A percentile compares a stretch with the other conserved stretches of the same genome.
Evolutionary conservation across 2,329 filamentous ascomycete species (phyloP).

Genomic region (Akanthomyces muscarius): DNA sequence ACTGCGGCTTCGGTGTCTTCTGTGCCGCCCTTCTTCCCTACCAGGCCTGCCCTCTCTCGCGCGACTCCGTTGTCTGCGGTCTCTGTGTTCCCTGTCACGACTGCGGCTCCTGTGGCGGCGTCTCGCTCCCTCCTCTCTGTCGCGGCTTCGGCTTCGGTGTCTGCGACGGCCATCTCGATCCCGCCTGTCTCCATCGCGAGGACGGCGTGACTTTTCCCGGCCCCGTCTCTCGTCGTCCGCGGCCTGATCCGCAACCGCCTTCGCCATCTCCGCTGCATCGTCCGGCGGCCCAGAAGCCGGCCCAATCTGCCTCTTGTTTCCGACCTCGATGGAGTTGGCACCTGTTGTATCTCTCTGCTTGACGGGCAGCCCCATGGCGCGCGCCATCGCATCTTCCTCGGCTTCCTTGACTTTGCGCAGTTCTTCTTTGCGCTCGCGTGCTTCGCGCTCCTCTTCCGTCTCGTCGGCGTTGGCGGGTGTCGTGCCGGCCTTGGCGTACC

Average conservation of each 20-base stretch:
- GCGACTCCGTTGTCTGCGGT: constrained; percentile 21
- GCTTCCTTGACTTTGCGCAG: constrained; percentile 80
- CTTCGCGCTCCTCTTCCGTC: constrained; percentile 55
- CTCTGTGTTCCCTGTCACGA: constrained; percentile 21
- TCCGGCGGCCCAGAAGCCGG: constrained; percentile 23
- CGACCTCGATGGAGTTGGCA: constrained; percentile 66
- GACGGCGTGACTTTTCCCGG: constrained; percentile 29
- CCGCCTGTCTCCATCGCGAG: constrained; percentile 29
- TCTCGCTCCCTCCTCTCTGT: constrained; percentile 22
- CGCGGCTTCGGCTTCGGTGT: constrained; percentile 26
- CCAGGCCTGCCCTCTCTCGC: constrained; percentile 23
- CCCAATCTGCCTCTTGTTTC: constrained; percentile 34
- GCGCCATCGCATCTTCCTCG: constrained; percentile 86
- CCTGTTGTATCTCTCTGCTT: constrained; percentile 55
- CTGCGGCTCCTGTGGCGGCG: constrained; percentile 17
- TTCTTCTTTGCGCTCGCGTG: constrained; percentile 68
- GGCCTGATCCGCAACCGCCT: not conserved
- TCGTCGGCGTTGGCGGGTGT: constrained; percentile 46
- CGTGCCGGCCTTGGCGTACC: constrained; percentile 59
- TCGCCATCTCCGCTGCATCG: constrained; percentile 23
- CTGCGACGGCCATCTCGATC: constrained; percentile 35
- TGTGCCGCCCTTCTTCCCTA: constrained; percentile 4
- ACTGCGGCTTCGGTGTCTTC: constrained; percentile 17
- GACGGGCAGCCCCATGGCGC: constrained; percentile 74
- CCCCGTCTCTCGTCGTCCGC: constrained; percentile 20